Percentiles rank a stretch among this genome's conserved stretches.
Conservation (phyloP, 1,284 basidiomycete genomes). For the Puccinia novopanici region DNA sequence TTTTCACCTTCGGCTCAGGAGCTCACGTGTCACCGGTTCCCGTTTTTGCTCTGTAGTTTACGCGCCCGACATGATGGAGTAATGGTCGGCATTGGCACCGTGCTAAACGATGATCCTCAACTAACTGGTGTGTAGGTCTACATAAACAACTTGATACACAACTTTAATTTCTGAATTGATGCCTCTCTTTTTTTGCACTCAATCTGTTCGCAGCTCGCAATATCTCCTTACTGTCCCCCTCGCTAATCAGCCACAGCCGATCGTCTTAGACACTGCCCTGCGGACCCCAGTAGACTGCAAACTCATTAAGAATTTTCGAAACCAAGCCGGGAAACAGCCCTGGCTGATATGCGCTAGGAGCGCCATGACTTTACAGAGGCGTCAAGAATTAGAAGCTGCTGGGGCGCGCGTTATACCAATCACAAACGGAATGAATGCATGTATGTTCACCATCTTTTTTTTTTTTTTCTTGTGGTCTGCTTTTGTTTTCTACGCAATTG, state of each 20-base stretch:
- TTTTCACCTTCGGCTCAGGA: constrained; percentile 67
- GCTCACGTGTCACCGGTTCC: neutral
- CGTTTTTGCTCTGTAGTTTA: constrained; percentile 54
- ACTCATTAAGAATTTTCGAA: constrained; percentile 70
- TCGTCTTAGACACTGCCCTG: constrained; percentile 78
- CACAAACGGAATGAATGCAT: constrained; percentile 61
- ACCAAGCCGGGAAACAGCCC: constrained; percentile 70
- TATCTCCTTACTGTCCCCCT: constrained; percentile 58
- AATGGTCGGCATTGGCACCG: constrained; percentile 84
- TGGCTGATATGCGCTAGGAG: constrained; percentile 69
- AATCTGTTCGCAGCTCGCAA: constrained; percentile 59
- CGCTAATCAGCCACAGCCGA: constrained; percentile 69
- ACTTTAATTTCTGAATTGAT: neutral
- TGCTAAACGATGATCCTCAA: constrained; percentile 87
- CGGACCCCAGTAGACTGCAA: constrained; percentile 71
- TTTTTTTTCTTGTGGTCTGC: neutral
- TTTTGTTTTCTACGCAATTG: neutral
- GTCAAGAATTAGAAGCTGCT: constrained; percentile 58
- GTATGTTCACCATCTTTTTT: constrained; percentile 14
- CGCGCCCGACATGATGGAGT: constrained; percentile 83
- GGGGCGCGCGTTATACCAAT: constrained; percentile 62
- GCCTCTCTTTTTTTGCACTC: neutral
- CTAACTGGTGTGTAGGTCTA: constrained; percentile 71
- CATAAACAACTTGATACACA: neutral
- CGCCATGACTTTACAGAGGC: constrained; percentile 51